phyloP scores from a whole-genome alignment of 768 basidiomycete genomes.

The Tephrocybe sp. region DNA sequence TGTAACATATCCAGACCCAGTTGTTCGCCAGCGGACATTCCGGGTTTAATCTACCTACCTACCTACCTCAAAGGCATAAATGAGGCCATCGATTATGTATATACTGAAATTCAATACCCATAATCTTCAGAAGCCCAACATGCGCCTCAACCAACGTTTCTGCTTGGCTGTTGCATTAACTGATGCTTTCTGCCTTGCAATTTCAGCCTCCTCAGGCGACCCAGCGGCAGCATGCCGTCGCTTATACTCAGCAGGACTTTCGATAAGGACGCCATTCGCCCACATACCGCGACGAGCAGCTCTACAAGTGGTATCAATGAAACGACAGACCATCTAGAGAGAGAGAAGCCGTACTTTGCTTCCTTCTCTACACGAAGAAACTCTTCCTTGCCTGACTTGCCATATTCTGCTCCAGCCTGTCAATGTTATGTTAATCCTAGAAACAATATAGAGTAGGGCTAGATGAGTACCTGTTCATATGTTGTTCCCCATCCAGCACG shows the following conservation, averaged over 20 bases:
- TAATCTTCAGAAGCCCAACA: constrained; percentile 14
- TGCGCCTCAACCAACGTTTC: constrained; percentile 13
- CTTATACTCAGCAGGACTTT: constrained; percentile 82
- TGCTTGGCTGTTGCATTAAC: neutral
- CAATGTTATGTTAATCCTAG: neutral
- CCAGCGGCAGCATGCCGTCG: constrained; percentile 46
- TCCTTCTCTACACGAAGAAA: constrained; percentile 60
- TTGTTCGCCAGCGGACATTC: no score
- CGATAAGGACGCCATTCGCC: constrained; percentile 48
- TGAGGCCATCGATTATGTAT: no score
- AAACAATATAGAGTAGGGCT: neutral
- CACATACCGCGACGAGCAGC: constrained; percentile 72
- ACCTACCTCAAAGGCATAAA: no score
- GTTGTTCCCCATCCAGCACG: constrained; percentile 71
- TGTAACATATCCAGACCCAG: no score
- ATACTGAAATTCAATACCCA: no score
- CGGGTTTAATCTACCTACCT: no score
- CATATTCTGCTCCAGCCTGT: constrained; percentile 74
- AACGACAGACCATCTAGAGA: neutral
- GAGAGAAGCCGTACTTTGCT: constrained; percentile 53
- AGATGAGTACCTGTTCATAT: constrained; percentile 55
- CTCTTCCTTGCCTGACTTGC: constrained; percentile 59
- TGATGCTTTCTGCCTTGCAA: constrained; percentile 3
- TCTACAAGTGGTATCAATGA: constrained; percentile 32
- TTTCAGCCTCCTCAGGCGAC: constrained; percentile 16